Conservation (phyloP, 257 asterid genomes). For the Solanum gracilifrons region DNA sequence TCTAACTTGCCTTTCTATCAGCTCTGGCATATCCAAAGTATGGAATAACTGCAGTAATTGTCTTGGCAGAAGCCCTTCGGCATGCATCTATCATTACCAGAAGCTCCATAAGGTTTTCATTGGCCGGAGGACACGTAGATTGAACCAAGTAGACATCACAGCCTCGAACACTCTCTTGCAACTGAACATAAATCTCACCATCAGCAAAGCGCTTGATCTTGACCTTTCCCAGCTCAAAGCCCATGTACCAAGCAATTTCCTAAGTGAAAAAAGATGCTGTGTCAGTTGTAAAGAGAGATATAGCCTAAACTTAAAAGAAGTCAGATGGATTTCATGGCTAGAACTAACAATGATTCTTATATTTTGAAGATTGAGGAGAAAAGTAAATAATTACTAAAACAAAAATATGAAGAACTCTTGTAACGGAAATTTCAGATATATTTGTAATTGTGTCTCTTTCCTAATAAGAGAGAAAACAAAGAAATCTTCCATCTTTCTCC, state of each 20-base stretch:
- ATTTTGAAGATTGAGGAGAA: neutral
- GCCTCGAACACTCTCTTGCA: constrained; percentile 95
- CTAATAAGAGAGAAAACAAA: neutral
- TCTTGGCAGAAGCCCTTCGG: constrained; percentile 91
- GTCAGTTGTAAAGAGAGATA: neutral
- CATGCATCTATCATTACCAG: constrained; percentile 89
- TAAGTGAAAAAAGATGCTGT: constrained; percentile 7
- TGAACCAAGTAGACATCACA: constrained; percentile 78
- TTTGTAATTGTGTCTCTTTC: neutral
- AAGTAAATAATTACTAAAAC: neutral
- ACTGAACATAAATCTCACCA: constrained; percentile 87
- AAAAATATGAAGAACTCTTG: neutral
- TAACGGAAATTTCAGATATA: neutral
- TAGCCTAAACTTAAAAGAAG: neutral
- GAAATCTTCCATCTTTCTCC: neutral
- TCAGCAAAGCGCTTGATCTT: constrained; percentile 74
- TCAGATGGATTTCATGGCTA: neutral
- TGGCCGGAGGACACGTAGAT: constrained; percentile 82
- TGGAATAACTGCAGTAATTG: constrained; percentile 77
- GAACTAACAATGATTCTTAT: neutral
- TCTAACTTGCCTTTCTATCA: constrained; percentile 61
- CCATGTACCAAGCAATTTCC: constrained; percentile 97
- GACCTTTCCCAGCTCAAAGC: constrained; percentile 62
- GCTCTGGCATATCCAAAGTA: constrained; percentile 95
- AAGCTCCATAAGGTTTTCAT: constrained; percentile 94